Conservation (phyloP, 768 basidiomycete species). For the Boletus rex-veris region DNA sequence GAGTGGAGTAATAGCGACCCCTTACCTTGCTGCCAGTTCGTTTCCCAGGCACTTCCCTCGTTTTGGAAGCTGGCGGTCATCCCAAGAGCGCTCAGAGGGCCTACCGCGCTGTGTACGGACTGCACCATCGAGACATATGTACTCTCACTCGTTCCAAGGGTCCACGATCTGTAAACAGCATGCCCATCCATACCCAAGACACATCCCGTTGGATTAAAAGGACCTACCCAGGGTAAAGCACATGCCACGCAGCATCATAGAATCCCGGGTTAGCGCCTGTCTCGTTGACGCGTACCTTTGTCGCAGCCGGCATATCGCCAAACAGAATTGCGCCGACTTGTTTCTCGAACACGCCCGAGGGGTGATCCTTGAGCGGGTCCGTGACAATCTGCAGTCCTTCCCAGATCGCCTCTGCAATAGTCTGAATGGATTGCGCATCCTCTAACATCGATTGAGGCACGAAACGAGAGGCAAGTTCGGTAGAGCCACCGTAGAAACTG, state of each 20-base stretch:
- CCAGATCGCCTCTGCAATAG: conserved; percentile 20
- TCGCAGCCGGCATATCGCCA: conserved; percentile 13
- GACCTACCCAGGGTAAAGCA: conserved; percentile 8
- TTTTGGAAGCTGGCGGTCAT: conserved; percentile 19
- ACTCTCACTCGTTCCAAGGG: conserved; percentile 1
- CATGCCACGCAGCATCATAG: conserved; percentile 16
- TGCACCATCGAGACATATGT: background rate
- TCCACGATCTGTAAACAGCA: conserved; percentile 10
- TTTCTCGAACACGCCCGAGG: background rate
- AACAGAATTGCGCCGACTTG: conserved; percentile 1
- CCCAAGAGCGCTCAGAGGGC: conserved; percentile 10
- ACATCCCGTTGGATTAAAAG: background rate
- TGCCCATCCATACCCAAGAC: background rate
- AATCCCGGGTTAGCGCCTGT: conserved; percentile 20
- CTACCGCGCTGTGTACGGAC: conserved; percentile 2
- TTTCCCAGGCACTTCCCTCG: conserved; percentile 15
- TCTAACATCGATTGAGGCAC: conserved; percentile 12
- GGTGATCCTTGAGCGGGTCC: background rate
- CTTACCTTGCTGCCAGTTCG: conserved; percentile 13
- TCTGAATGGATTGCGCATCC: background rate
- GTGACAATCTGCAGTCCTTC: conserved; percentile 8
- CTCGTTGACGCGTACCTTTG: conserved; percentile 6
- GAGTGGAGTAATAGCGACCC: too few species aligned
- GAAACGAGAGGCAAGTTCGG: conserved; percentile 11
- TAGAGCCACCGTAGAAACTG: conserved; percentile 11